Conservation (phyloP, 2,329 filamentous ascomycete species). For the Aspergillus fumigatus region DNA sequence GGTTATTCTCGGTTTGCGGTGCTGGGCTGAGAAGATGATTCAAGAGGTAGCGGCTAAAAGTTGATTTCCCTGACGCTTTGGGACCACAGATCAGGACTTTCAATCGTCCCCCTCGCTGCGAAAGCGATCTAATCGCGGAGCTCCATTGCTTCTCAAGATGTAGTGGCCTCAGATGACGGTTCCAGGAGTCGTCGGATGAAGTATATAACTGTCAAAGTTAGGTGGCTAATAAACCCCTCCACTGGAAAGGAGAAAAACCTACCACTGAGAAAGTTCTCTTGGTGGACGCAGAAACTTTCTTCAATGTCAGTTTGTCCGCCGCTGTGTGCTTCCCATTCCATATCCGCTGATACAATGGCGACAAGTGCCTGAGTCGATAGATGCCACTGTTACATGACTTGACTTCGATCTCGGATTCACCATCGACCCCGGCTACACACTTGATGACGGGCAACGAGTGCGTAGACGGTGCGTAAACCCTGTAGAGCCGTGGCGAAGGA, state of each 20-base stretch:
- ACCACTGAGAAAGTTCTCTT: constrained; percentile 40
- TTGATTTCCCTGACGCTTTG: constrained; percentile 57
- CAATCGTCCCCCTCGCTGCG: constrained; percentile 34
- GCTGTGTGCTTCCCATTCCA: constrained; percentile 42
- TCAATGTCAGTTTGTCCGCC: constrained; percentile 30
- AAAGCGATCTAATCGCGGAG: constrained; percentile 40
- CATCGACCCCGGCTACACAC: constrained; percentile 37
- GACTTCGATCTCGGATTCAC: constrained; percentile 46
- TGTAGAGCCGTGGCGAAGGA: constrained; percentile 39
- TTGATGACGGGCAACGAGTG: constrained; percentile 54
- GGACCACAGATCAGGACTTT: constrained; percentile 51
- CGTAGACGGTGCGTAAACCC: constrained; percentile 53
- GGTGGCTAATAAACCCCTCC: not conserved
- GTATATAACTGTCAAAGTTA: constrained; percentile 34
- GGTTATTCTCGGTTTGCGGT: constrained; percentile 27
- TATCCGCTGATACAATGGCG: constrained; percentile 50
- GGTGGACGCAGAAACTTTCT: constrained; percentile 21
- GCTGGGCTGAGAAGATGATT: constrained; percentile 50
- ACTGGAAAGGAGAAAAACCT: constrained; percentile 12
- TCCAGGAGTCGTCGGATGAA: constrained; percentile 39
- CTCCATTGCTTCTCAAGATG: constrained; percentile 44
- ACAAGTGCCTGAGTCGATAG: constrained; percentile 43
- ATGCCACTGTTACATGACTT: constrained; percentile 44
- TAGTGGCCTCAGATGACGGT: constrained; percentile 38
- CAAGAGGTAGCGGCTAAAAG: constrained; percentile 51